Percentiles rank a stretch among this genome's conserved stretches.
Conservation (phyloP, 176 grass and related monocot genomes). For the Ensete ventricosum region DNA sequence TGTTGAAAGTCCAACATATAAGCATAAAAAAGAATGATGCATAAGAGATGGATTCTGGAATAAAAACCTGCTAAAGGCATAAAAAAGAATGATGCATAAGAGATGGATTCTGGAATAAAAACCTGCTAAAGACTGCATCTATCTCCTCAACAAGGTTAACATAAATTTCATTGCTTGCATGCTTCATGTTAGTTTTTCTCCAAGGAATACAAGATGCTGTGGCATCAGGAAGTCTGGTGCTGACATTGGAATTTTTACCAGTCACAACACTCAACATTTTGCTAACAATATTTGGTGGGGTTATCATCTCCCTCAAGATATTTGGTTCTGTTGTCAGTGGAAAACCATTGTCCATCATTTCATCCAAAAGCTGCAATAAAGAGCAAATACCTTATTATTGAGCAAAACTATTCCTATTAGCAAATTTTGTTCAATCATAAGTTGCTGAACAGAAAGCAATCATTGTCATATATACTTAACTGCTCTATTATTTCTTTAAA, state of each 20-base stretch:
- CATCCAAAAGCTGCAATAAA: conserved; percentile 73
- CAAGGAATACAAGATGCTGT: conserved; percentile 75
- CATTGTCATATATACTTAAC: no score
- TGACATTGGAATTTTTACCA: conserved; percentile 56
- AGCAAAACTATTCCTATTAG: neutral
- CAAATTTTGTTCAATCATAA: no score
- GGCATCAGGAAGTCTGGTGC: conserved; percentile 64
- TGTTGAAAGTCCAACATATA: neutral
- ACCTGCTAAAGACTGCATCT: conserved; percentile 75
- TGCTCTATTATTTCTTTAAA: no score
- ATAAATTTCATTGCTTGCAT: conserved; percentile 85
- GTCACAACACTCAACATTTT: conserved; percentile 81
- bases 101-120: conserved; percentile 11
- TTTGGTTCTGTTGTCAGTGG: conserved; percentile 92
- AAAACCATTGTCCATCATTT: conserved; percentile 98
- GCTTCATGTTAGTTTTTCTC: conserved; percentile 55
- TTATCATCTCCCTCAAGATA: conserved; percentile 75
- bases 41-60: neutral
- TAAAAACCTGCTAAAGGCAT: conserved; percentile 61
- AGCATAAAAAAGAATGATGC: neutral
- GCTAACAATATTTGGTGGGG: conserved; percentile 60
- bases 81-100: neutral
- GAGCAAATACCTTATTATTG: conserved; percentile 5
- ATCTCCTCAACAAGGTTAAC: conserved; percentile 89
- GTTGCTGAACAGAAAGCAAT: no score